Conservation (phyloP, 352 stramenopile genomes). For the Globisporangium cederbergense region DNA sequence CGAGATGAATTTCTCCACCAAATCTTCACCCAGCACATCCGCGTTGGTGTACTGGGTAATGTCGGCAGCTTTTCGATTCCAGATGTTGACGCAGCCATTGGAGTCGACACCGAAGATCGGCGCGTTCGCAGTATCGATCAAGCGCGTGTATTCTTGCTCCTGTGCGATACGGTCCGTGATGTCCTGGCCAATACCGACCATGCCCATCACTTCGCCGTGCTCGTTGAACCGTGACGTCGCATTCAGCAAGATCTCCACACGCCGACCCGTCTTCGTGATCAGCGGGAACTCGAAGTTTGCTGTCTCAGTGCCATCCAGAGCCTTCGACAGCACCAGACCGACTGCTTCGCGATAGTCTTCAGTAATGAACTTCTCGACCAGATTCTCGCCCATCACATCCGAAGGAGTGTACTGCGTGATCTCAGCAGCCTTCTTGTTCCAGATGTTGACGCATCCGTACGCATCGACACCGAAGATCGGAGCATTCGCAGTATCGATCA, state of each 20-base stretch:
- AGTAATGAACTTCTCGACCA: constrained; percentile 84
- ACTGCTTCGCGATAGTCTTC: constrained; percentile 12
- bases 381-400: constrained; percentile 83
- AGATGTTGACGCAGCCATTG: constrained; percentile 79
- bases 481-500: constrained; percentile 71
- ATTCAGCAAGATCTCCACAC: constrained; percentile 75
- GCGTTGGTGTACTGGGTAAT: too few relatives aligned
- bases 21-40: too few relatives aligned
- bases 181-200: constrained; percentile 84
- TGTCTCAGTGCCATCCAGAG: constrained; percentile 63
- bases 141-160: constrained; percentile 63
- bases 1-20: too few relatives aligned
- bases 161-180: constrained; percentile 74
- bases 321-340: constrained; percentile 53
- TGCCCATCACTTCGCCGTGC: constrained; percentile 74
- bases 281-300: constrained; percentile 90
- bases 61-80: constrained; percentile 60
- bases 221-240: constrained; percentile 59
- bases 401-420: constrained; percentile 82
- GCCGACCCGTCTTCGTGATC: constrained; percentile 56
- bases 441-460: constrained; percentile 80
- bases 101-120: constrained; percentile 86
- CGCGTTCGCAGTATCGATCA: constrained; percentile 77
- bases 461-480: constrained; percentile 66
- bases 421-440: constrained; percentile 87